Evolutionary conservation across 2,329 filamentous ascomycete species (phyloP), one percentile per base, ranked within the genome.

Genomic region (Neofusicoccum laricinum): DNA sequence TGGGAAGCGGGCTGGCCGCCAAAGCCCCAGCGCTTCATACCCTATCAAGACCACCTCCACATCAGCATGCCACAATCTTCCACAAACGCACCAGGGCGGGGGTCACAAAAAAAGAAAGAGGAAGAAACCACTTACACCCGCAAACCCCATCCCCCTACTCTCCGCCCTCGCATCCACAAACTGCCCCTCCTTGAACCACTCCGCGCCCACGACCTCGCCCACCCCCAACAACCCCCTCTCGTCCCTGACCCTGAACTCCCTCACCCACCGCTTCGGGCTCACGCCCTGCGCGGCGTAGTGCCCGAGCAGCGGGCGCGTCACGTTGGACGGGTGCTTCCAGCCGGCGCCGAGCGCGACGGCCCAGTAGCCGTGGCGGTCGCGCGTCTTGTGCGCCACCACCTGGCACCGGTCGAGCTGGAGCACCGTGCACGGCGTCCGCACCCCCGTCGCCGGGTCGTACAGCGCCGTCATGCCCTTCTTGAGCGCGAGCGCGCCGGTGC

Each of bases 401-500:
- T 98, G 90, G 66, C 96, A 93, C 71, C 92, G 85, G 78, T 99
- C 95, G 71, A 99, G 84, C 81, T 98, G 93, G 64, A 99, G 85
- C 61, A 99, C 90, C 14, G 95, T 99, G 82, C 93, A 97, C 19
- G 93, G 85, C 65, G 89, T 90, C 68, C 94, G 88, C 68, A 85
- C 85, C 70, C 91, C 90, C 30, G 91, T 90, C 71, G 88, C 86
- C 0, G 85, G 79, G 73, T 93, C 89, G 84, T 90, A 98, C 68
- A 97, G 80, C 66, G 90, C 93, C 48, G 93, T 96, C 91, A 99
- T 98, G 77, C 95, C 95, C 81, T 93, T 94, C 81, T 99, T 99
- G 75, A 89, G 85, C 12, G 90, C 93, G 51, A 99, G 84, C 8
- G 92, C 88, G 34, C 95, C 95, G 2, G 93, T 89, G 32, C 95